phyloP scores from a whole-genome alignment of 2,329 filamentous ascomycete species.

The Massarina eburnea region DNA sequence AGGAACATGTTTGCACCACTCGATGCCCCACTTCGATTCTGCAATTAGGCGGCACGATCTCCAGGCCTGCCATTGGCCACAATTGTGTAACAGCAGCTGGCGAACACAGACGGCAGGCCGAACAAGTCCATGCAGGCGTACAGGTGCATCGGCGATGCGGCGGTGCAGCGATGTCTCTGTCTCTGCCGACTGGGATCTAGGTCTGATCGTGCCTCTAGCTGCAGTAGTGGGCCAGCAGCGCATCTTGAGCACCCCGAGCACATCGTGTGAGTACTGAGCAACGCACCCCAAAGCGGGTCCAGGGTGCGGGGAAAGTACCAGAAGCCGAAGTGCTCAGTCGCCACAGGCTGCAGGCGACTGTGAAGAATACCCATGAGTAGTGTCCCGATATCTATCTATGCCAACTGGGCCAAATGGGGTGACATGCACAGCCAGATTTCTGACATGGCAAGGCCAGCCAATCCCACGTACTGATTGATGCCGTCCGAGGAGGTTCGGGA shows the following conservation, averaged over 20 bases:
- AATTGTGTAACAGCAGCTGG: constrained; percentile 10
- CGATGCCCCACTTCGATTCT: constrained; percentile 17
- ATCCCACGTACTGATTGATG: constrained; percentile 5
- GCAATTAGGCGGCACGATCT: constrained; percentile 24
- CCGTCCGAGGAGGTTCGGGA: not conserved
- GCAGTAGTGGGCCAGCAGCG: constrained; percentile 3
- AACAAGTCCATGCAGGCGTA: constrained; percentile 16
- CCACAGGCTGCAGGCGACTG: not conserved
- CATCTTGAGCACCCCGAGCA: not conserved
- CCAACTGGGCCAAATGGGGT: constrained; percentile 1
- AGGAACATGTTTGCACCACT: constrained; percentile 8
- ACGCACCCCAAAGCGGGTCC: not conserved
- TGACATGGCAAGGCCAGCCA: constrained; percentile 8
- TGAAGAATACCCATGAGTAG: too few relatives aligned
- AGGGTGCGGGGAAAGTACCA: not conserved
- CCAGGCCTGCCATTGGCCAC: constrained; percentile 11
- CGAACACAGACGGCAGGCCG: constrained; percentile 12
- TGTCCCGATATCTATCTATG: too few relatives aligned
- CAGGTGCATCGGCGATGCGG: constrained; percentile 10
- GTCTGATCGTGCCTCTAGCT: constrained; percentile 9
- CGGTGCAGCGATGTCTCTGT: constrained; percentile 14
- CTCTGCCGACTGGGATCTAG: constrained; percentile 5
- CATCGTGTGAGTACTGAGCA: not conserved
- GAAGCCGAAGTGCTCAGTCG: not conserved
- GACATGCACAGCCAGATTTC: constrained; percentile 11